These are phyloP conservation scores for Leucocoprinus birnbaumii DNA, from an alignment of 768 basidiomycete species.

Conservation along the genomic window DNA sequence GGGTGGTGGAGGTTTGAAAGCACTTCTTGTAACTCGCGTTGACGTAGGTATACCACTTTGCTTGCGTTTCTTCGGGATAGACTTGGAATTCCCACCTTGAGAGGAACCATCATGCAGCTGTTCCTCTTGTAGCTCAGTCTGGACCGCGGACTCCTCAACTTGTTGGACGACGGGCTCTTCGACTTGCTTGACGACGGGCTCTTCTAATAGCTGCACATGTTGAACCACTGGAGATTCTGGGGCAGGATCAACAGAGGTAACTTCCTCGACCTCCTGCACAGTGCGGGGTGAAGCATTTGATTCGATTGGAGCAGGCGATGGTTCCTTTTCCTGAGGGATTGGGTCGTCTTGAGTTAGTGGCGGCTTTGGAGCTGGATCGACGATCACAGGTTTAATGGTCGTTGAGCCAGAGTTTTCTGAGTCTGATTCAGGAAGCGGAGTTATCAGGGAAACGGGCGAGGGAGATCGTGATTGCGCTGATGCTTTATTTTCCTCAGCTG, in stretches of 20 bases:
- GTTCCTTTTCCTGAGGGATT: background rate
- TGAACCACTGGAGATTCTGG: background rate
- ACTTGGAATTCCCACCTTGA: background rate
- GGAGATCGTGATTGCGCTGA: background rate
- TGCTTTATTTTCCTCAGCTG: background rate
- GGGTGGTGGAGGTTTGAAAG: conserved; percentile 2
- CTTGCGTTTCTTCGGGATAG: conserved; percentile 1
- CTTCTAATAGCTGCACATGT: background rate
- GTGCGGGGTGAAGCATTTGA: background rate
- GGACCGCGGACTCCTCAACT: too few species aligned
- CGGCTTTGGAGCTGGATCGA: background rate
- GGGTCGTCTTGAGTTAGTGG: background rate
- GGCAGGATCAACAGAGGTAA: background rate
- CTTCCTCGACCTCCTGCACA: background rate
- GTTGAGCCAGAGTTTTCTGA: background rate
- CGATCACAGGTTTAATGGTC: background rate
- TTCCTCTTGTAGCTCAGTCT: too few species aligned
- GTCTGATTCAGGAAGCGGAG: background rate
- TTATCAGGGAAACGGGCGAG: background rate
- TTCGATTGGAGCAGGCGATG: background rate
- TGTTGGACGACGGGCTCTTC: background rate
- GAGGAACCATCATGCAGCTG: background rate
- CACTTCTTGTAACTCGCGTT: conserved; percentile 7
- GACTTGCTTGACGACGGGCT: background rate
- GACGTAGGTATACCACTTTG: conserved; percentile 11